These are phyloP conservation scores for Zygotorulaspora sp. DNA, from an alignment of 805 yeast genomes.

Conservation along the genomic window DNA sequence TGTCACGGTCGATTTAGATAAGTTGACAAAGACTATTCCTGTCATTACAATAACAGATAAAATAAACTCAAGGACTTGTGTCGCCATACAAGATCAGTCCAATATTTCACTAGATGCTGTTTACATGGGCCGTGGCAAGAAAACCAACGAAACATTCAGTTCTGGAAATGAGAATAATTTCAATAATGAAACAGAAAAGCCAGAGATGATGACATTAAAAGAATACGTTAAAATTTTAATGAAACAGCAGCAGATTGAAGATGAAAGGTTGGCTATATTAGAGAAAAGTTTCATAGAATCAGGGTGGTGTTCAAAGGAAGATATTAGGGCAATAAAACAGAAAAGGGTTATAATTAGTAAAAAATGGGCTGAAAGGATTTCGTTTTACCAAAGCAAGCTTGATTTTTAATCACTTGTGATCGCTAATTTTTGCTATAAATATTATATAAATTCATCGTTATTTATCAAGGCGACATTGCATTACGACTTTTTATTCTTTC, in stretches of 20 bases:
- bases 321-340: conserved; percentile 22
- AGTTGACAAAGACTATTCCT: conserved; percentile 22
- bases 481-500: conserved; percentile 25
- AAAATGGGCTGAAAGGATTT: conserved; percentile 33
- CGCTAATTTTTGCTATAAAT: no score
- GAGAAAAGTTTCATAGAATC: conserved; percentile 24
- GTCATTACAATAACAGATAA: conserved; percentile 26
- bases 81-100: conserved; percentile 23
- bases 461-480: conserved; percentile 7
- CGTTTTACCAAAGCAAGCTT: conserved; percentile 23
- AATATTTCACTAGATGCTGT: conserved; percentile 22
- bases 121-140: conserved; percentile 11
- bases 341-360: conserved; percentile 28
- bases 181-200: conserved; percentile 10
- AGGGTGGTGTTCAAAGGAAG: conserved; percentile 32
- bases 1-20: conserved; percentile 21
- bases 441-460: neutral
- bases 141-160: conserved; percentile 7
- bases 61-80: conserved; percentile 15
- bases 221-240: conserved; percentile 26
- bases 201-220: conserved; percentile 21
- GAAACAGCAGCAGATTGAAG: conserved; percentile 29
- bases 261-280: conserved; percentile 25
- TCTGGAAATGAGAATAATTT: conserved; percentile 7
- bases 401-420: no score